Percentiles rank a stretch among this genome's conserved stretches.
phyloP scores from a whole-genome alignment of 2,329 filamentous ascomycete species.

The Nigrospora oryzae region DNA sequence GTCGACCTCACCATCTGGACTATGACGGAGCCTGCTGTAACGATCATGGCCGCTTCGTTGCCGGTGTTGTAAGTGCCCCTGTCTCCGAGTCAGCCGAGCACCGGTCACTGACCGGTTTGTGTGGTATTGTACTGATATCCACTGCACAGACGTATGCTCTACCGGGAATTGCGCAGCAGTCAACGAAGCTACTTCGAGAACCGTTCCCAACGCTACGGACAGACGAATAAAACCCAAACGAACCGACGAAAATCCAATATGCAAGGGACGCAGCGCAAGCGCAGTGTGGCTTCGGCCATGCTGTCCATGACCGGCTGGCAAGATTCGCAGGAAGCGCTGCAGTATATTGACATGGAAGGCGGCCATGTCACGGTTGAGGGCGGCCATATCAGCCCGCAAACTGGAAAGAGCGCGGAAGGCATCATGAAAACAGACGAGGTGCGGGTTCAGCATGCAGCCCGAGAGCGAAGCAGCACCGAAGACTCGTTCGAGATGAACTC shows the following conservation, averaged over 20 bases:
- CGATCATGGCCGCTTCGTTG: slow-evolving; percentile 26
- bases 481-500: slow-evolving; percentile 8
- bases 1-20: slow-evolving; percentile 27
- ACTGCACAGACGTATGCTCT: slow-evolving; percentile 20
- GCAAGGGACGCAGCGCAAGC: slow-evolving; percentile 3
- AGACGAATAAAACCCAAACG: slow-evolving; percentile 4
- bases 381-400: neutral
- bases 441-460: slow-evolving; percentile 9
- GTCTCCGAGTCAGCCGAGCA: too few species aligned
- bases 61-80: slow-evolving; percentile 19
- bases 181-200: slow-evolving; percentile 16
- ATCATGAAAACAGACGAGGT: slow-evolving; percentile 22
- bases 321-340: slow-evolving; percentile 22
- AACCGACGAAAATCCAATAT: slow-evolving; percentile 1
- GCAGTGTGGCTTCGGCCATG: slow-evolving; percentile 21
- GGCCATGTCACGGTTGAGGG: slow-evolving; percentile 1
- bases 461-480: neutral
- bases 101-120: too few species aligned
- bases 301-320: slow-evolving; percentile 19
- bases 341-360: slow-evolving; percentile 6
- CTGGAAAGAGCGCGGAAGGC: slow-evolving; percentile 1
- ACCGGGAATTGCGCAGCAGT: slow-evolving; percentile 21
- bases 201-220: slow-evolving; percentile 5
- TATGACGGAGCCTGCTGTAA: slow-evolving; percentile 22
- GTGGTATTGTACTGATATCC: too few species aligned